Evolutionary conservation across 805 yeast species (phyloP).

Genomic region (Spathaspora boniae): DNA sequence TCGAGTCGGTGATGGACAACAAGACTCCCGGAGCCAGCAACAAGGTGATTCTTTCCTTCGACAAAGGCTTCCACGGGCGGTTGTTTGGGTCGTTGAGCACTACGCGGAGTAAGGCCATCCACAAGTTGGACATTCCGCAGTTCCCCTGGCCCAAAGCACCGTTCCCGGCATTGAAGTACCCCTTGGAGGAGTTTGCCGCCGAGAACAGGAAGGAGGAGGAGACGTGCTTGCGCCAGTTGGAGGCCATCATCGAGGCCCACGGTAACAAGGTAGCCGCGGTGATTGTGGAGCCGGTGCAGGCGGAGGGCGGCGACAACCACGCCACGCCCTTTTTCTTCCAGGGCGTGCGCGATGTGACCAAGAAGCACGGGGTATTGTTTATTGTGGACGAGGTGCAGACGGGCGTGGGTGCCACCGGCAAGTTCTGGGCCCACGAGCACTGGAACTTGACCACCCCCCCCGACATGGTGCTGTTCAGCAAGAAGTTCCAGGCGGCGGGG

Average conservation of each 20-base stretch:
- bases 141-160: conserved; percentile 57
- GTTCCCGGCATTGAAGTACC: conserved; percentile 41
- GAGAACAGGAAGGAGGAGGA: conserved; percentile 48
- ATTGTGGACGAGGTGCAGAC: conserved; percentile 74
- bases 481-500: conserved; percentile 73
- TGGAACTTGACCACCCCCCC: conserved; percentile 60
- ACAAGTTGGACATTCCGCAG: conserved; percentile 58
- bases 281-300: conserved; percentile 60
- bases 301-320: conserved; percentile 78
- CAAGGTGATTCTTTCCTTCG: conserved; percentile 50
- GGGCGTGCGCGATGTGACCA: conserved; percentile 56
- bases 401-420: conserved; percentile 72
- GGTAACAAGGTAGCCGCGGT: conserved; percentile 49
- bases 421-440: conserved; percentile 72
- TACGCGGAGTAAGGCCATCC: conserved; percentile 55
- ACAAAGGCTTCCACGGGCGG: conserved; percentile 56
- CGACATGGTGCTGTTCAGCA: conserved; percentile 68
- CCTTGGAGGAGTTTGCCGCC: conserved; percentile 29
- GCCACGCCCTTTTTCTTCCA: conserved; percentile 61
- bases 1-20: conserved; percentile 47
- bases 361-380: conserved; percentile 54
- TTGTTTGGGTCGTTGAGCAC: conserved; percentile 54
- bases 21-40: conserved; percentile 51
- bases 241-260: conserved; percentile 32
- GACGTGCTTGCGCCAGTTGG: conserved; percentile 44